Base-by-base conservation (phyloP, 2,329 filamentous ascomycete genomes). In the Hypoxylon sp. region DNA sequence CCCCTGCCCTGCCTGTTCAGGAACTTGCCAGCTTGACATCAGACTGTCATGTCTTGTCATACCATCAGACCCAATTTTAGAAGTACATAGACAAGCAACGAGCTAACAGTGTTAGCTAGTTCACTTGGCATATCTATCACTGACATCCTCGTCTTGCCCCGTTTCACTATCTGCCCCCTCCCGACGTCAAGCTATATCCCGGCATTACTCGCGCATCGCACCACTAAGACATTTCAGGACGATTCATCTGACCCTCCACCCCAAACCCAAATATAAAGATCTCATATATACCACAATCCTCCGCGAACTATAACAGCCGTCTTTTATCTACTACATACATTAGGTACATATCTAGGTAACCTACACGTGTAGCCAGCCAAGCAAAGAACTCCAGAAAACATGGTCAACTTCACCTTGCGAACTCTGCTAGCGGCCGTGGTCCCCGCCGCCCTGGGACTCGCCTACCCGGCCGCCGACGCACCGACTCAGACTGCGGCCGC, bases 31-130 rank as follows among this genome's bases (percentile, higher is more conserved):
- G 17, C 44, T 59, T 53, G 65, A 68, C 58, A 68, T 66, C 68
- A 68, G 65, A 63, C 37, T 63, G 49, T 35, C 53, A 57, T 65
- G 44, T 60, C 14, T 44, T 60, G 64, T 68, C 57, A 65, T 56
- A 64, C 68, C 55, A 64, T 68, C 27, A 61, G 49, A 33, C 35
- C 61, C 65, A 58, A 55, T 64, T 68, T 64, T 71, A 68, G 68
- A 66, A 68, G 20, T 40, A n/a, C n/a, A n/a, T n/a, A 48, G 53
- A 61, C 53, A 64, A 64, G 46, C 25, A 49, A 49, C 25, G 27
- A 27, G 22, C 22, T 30, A 30, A 11, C 3, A 22, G 37, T 17
- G n/a, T n/a, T 14, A 42, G n/a, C 46, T 25, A 50, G 48, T 37
- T 61, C 51, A 60, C 54, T 68, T 53, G 57, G 55, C 55, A 68